Conservation (phyloP, 805 yeast species). For the Zygosaccharomyces bailii region DNA sequence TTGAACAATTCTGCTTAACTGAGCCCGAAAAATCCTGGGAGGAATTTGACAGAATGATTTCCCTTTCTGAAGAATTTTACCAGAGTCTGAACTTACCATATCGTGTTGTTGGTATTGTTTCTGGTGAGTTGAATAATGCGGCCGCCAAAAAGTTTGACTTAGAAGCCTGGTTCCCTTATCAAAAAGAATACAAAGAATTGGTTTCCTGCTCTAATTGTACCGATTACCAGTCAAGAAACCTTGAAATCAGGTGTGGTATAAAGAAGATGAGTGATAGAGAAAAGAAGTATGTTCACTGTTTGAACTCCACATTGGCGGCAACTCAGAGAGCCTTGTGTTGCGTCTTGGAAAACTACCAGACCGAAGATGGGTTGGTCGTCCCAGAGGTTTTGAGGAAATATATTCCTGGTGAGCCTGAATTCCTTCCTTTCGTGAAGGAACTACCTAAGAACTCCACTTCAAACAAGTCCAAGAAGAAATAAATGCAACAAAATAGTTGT, state of each 20-base stretch:
- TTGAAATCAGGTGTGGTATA: slow-evolving; percentile 98
- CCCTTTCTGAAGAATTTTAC: slow-evolving; percentile 86
- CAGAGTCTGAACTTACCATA: slow-evolving; percentile 89
- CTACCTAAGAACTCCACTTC: slow-evolving; percentile 93
- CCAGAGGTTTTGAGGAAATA: slow-evolving; percentile 95
- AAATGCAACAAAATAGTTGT: not conserved
- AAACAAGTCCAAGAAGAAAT: slow-evolving; percentile 49
- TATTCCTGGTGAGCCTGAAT: slow-evolving; percentile 98
- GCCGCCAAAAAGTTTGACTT: slow-evolving; percentile 98
- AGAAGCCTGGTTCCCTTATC: slow-evolving; percentile 99
- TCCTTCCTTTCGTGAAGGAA: slow-evolving; percentile 84
- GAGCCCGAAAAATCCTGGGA: slow-evolving; percentile 99
- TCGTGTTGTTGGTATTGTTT: slow-evolving; percentile 96
- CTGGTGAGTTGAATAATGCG: slow-evolving; percentile 97
- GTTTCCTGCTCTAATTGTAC: slow-evolving; percentile 99
- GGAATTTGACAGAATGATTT: slow-evolving; percentile 95
- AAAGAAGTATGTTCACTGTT: slow-evolving; percentile 97
- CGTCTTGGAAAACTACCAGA: slow-evolving; percentile 95
- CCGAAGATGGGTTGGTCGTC: slow-evolving; percentile 86
- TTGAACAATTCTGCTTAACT: slow-evolving; percentile 91
- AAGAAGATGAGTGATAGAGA: slow-evolving; percentile 92
- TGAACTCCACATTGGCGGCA: slow-evolving; percentile 95
- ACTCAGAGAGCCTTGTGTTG: slow-evolving; percentile 98
- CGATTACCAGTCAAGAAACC: slow-evolving; percentile 97
- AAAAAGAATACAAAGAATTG: slow-evolving; percentile 95